These are phyloP conservation scores for Pichia sp. DNA, from an alignment of 1,139 yeast genomes.

Conservation along the genomic window DNA sequence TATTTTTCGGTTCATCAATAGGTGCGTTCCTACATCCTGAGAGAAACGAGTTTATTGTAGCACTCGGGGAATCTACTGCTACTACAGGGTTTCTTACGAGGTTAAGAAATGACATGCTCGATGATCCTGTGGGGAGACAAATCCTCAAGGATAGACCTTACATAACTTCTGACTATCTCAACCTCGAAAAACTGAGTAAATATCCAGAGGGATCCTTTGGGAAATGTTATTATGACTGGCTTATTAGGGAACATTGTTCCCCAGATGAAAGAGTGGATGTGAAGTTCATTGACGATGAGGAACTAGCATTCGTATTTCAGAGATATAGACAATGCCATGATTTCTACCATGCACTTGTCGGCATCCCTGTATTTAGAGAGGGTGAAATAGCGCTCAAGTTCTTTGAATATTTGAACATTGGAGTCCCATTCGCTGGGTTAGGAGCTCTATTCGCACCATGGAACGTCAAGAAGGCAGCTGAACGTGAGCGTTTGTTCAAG, in stretches of 20 bases:
- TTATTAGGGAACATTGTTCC: slow-evolving; percentile 79
- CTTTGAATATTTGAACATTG: slow-evolving; percentile 86
- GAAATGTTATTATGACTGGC: slow-evolving; percentile 72
- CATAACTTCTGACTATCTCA: slow-evolving; percentile 65
- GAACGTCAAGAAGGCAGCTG: slow-evolving; percentile 31
- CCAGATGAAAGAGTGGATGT: slow-evolving; percentile 94
- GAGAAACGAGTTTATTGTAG: slow-evolving; percentile 75
- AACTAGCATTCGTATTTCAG: slow-evolving; percentile 84
- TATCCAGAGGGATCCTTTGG: slow-evolving; percentile 77
- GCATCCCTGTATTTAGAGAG: slow-evolving; percentile 84
- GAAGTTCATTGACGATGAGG: slow-evolving; percentile 79
- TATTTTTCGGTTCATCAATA: slow-evolving; percentile 72
- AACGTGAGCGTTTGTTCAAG: slow-evolving; percentile 44
- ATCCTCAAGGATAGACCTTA: slow-evolving; percentile 76
- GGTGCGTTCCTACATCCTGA: slow-evolving; percentile 84
- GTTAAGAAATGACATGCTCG: slow-evolving; percentile 66
- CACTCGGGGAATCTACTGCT: slow-evolving; percentile 90
- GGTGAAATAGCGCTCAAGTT: slow-evolving; percentile 94
- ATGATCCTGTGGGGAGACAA: slow-evolving; percentile 67
- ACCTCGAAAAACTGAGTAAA: slow-evolving; percentile 51
- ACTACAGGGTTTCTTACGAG: slow-evolving; percentile 55
- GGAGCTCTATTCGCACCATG: slow-evolving; percentile 88
- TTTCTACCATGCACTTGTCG: slow-evolving; percentile 88
- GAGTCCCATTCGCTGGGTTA: slow-evolving; percentile 92
- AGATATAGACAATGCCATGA: slow-evolving; percentile 96